Conservation (phyloP, 176 grass and related monocot species). For the Paspalum notatum region DNA sequence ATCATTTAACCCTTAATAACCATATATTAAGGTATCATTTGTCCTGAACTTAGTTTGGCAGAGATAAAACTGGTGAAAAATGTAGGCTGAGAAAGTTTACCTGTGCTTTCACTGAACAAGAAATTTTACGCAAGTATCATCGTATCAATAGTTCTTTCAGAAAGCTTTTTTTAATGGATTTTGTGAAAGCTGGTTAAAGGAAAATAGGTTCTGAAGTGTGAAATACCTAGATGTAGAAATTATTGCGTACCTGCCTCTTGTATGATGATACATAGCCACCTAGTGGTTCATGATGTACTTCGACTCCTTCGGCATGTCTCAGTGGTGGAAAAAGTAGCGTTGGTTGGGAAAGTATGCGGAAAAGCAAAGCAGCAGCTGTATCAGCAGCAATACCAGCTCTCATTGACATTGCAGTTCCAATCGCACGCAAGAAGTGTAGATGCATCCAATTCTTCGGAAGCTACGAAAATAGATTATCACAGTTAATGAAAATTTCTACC, state of each 20-base stretch:
- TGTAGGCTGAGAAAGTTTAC: background rate
- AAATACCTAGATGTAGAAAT: slow-evolving; percentile 32
- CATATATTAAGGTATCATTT: background rate
- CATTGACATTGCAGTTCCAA: slow-evolving; percentile 99
- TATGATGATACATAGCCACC: slow-evolving; percentile 93
- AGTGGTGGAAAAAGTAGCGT: slow-evolving; percentile 93
- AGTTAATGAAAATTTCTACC: slow-evolving; percentile 27
- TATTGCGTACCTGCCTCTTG: slow-evolving; percentile 79
- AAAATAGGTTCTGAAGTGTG: slow-evolving; percentile 15
- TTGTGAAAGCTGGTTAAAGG: slow-evolving; percentile 9
- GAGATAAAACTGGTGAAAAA: background rate
- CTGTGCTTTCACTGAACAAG: slow-evolving; percentile 16
- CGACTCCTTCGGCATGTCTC: slow-evolving; percentile 88
- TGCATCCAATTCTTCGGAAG: slow-evolving; percentile 99
- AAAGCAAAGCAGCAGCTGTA: slow-evolving; percentile 93
- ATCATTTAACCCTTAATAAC: slow-evolving; percentile 5
- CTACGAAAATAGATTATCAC: slow-evolving; percentile 48
- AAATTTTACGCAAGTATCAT: background rate
- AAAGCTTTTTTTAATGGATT: background rate
- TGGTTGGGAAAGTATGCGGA: slow-evolving; percentile 95
- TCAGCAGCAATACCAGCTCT: slow-evolving; percentile 93
- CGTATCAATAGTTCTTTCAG: background rate
- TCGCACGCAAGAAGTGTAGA: slow-evolving; percentile 94
- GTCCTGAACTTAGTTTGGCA: background rate
- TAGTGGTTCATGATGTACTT: slow-evolving; percentile 83